Conservation (phyloP, 1,284 basidiomycete genomes). For the Puccinia triticina region DNA sequence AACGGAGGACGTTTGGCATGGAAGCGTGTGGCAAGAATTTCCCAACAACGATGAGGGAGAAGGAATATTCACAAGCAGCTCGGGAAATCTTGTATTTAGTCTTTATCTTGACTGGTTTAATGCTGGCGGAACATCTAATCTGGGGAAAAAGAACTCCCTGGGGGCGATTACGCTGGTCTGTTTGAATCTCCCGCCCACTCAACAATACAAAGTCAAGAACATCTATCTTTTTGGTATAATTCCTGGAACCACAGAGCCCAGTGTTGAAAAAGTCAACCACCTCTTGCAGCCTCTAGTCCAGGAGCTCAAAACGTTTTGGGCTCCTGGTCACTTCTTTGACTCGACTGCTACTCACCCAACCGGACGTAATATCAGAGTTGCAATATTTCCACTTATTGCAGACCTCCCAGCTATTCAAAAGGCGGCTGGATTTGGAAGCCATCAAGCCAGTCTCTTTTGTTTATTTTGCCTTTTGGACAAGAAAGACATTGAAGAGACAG, state of each 20-base stretch:
- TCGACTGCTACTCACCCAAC: slow-evolving; percentile 4
- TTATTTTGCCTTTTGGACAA: too few species aligned
- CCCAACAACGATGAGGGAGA: not conserved
- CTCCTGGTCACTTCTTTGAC: slow-evolving; percentile 1
- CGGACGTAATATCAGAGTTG: too few species aligned
- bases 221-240: too few species aligned
- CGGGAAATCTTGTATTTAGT: slow-evolving; percentile 9
- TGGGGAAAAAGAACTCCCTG: too few species aligned
- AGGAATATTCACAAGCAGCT: not conserved
- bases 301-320: slow-evolving; percentile 19
- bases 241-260: too few species aligned
- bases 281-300: slow-evolving; percentile 19
- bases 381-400: slow-evolving; percentile 26
- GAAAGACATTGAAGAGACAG: too few species aligned
- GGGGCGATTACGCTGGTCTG: too few species aligned
- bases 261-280: too few species aligned
- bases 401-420: slow-evolving; percentile 21
- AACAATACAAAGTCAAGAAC: too few species aligned
- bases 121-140: too few species aligned
- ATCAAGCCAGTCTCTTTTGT: too few species aligned
- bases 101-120: slow-evolving; percentile 12
- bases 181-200: too few species aligned
- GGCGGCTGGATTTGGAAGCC: not conserved
- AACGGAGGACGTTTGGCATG: slow-evolving; percentile 9
- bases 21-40: slow-evolving; percentile 22